phyloP scores from a whole-genome alignment of 1,284 basidiomycete species.

The Tetrapyrgos nigripes region DNA sequence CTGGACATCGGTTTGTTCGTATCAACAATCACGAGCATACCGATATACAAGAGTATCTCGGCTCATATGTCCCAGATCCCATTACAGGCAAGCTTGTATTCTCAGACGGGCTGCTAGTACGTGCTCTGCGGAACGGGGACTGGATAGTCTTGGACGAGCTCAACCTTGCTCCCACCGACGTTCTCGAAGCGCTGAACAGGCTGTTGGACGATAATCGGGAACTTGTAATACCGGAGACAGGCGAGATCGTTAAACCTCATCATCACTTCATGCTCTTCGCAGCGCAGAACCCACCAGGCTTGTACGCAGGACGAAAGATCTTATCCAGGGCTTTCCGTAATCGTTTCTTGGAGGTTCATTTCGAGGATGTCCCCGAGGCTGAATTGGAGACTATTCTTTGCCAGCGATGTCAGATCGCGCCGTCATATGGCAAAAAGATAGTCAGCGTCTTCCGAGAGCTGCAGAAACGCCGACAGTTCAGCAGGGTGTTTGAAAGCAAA shows the following conservation, averaged over 20 bases:
- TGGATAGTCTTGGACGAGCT: conserved; percentile 99
- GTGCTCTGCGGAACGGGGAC: conserved; percentile 90
- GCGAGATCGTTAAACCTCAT: conserved; percentile 94
- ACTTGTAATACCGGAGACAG: conserved; percentile 94
- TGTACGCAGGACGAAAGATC: conserved; percentile 97
- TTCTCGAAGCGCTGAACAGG: conserved; percentile 96
- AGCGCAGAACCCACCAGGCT: conserved; percentile 96
- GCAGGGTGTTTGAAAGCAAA: conserved; percentile 97
- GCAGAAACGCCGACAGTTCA: conserved; percentile 89
- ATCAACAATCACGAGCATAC: conserved; percentile 99
- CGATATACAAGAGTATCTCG: conserved; percentile 98
- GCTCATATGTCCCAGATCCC: conserved; percentile 95
- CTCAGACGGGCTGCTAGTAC: conserved; percentile 93
- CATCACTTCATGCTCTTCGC: conserved; percentile 98
- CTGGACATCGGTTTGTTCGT: conserved; percentile 95
- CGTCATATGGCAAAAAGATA: conserved; percentile 91
- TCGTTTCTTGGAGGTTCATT: conserved; percentile 98
- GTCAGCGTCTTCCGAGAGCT: conserved; percentile 94
- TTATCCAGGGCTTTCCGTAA: conserved; percentile 97
- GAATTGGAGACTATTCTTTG: conserved; percentile 95
- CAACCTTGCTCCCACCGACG: conserved; percentile 97
- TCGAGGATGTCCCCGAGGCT: conserved; percentile 94
- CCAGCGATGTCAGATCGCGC: conserved; percentile 89
- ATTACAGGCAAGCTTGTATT: conserved; percentile 92
- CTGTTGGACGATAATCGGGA: conserved; percentile 98